phyloP scores from a whole-genome alignment of 495 filamentous ascomycete species.

The Aspergillus taichungensis region DNA sequence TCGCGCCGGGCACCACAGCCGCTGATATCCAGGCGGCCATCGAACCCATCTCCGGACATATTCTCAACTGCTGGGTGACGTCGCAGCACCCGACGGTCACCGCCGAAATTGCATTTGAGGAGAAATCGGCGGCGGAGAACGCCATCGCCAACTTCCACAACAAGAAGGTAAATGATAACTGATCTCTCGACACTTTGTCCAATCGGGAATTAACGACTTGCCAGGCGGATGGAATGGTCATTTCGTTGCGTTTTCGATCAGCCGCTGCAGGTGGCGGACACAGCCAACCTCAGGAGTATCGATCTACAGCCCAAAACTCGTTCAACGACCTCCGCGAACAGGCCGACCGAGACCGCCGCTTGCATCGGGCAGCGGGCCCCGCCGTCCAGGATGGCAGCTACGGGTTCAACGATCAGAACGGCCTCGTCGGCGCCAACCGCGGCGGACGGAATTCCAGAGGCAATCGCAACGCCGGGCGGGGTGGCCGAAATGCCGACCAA shows the following conservation, averaged over 20 bases:
- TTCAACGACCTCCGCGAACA: conserved; percentile 40
- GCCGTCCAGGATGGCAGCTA: conserved; percentile 51
- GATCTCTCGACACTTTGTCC: not conserved
- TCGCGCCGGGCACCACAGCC: conserved; percentile 85
- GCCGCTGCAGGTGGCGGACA: conserved; percentile 25
- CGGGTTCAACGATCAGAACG: conserved; percentile 43
- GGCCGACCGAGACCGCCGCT: conserved; percentile 36
- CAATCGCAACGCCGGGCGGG: conserved; percentile 3
- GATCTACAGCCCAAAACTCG: conserved; percentile 16
- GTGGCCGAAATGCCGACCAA: conserved; percentile 6
- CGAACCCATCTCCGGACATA: conserved; percentile 59
- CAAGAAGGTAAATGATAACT: conserved; percentile 61
- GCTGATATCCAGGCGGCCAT: conserved; percentile 89
- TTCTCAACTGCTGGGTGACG: conserved; percentile 63
- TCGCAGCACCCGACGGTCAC: conserved; percentile 67
- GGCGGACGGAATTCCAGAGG: conserved; percentile 4
- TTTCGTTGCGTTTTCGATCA: conserved; percentile 66
- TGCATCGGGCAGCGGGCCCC: conserved; percentile 34
- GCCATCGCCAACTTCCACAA: conserved; percentile 81
- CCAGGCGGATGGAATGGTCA: conserved; percentile 77
- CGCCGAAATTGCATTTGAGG: conserved; percentile 75
- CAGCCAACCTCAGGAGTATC: conserved; percentile 23
- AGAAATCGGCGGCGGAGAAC: conserved; percentile 66
- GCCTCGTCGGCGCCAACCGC: conserved; percentile 3
- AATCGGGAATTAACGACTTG: conserved; percentile 12